These are phyloP conservation scores for Nyssa sinensis DNA, from an alignment of 148 eudicot species.

Conservation along the genomic window DNA sequence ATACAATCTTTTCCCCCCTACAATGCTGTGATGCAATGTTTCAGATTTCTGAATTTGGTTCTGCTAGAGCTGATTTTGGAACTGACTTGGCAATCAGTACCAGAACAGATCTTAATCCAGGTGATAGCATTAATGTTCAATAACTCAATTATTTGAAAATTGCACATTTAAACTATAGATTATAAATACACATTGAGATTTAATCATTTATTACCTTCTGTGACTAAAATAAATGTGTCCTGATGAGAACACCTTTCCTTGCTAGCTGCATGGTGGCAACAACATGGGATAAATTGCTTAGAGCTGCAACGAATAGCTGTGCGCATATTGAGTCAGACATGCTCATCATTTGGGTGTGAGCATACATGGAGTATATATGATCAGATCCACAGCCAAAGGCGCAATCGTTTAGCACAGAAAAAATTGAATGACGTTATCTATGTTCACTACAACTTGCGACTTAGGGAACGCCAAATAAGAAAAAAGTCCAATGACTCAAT, in stretches of 20 bases:
- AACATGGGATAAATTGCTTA: conserved; percentile 88
- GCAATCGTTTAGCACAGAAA: conserved; percentile 64
- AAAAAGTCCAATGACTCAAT: conserved; percentile 40
- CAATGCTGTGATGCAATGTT: conserved; percentile 9
- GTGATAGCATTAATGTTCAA: conserved; percentile 31
- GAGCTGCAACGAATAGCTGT: conserved; percentile 85
- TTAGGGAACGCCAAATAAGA: conserved; percentile 75
- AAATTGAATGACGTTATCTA: conserved; percentile 59
- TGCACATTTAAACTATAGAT: background rate
- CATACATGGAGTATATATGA: conserved; percentile 87
- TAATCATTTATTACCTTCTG: background rate
- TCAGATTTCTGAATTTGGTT: conserved; percentile 85
- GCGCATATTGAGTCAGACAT: conserved; percentile 86
- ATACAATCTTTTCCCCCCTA: background rate
- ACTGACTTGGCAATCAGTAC: conserved; percentile 94
- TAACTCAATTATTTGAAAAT: background rate
- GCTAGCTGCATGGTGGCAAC: conserved; percentile 98
- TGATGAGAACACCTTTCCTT: conserved; percentile 22
- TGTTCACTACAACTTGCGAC: conserved; percentile 85
- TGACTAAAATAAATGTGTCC: background rate
- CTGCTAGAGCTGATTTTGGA: conserved; percentile 97
- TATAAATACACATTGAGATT: background rate
- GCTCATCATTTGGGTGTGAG: conserved; percentile 82
- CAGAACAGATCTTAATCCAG: conserved; percentile 93
- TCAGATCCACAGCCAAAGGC: conserved; percentile 54